Conservation (phyloP, 805 yeast species). For the Metschnikowia dekortorum region DNA sequence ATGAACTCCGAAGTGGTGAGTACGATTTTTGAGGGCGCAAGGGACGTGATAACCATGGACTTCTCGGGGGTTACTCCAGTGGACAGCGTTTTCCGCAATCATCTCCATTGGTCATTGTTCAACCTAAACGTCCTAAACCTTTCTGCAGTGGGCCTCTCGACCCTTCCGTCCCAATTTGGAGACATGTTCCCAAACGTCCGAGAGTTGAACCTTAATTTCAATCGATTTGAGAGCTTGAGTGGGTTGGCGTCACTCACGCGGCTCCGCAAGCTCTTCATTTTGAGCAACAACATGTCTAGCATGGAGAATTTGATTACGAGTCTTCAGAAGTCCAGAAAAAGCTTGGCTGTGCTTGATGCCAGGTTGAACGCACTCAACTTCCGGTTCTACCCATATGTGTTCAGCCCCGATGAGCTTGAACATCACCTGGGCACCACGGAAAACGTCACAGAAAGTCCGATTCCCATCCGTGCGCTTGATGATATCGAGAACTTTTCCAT, state of each 20-base stretch:
- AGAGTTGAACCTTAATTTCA: constrained; percentile 49
- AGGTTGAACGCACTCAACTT: constrained; percentile 47
- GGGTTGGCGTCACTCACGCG: constrained; percentile 30
- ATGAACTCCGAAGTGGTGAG: constrained; percentile 16
- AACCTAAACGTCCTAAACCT: constrained; percentile 39
- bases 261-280: constrained; percentile 37
- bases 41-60: constrained; percentile 31
- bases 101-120: constrained; percentile 17
- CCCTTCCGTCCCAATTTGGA: constrained; percentile 35
- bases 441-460: constrained; percentile 21
- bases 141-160: constrained; percentile 43
- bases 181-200: constrained; percentile 42
- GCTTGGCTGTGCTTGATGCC: constrained; percentile 40
- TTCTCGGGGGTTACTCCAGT: constrained; percentile 35
- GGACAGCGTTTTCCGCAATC: not conserved
- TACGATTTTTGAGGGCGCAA: constrained; percentile 16
- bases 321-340: constrained; percentile 25
- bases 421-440: constrained; percentile 11
- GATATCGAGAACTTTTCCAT: constrained; percentile 50
- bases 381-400: constrained; percentile 50
- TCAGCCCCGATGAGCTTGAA: constrained; percentile 41
- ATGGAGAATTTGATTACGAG: constrained; percentile 31
- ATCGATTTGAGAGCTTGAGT: constrained; percentile 33
- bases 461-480: constrained; percentile 44
- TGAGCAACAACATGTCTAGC: constrained; percentile 43